These are phyloP conservation scores for Citeromyces siamensis DNA, from an alignment of 1,139 yeast genomes.

Conservation along the genomic window DNA sequence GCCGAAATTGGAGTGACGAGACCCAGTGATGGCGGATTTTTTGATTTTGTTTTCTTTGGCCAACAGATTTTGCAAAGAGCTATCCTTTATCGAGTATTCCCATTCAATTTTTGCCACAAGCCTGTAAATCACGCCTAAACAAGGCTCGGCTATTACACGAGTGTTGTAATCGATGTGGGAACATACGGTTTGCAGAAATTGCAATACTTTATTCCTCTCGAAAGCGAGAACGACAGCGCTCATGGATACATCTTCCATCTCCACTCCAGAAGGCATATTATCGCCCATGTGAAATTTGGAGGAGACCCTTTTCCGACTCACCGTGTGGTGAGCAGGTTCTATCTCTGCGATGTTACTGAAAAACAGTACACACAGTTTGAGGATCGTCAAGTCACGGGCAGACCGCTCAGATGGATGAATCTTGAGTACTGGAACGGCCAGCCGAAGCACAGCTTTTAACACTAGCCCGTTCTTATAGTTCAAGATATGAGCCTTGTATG, in stretches of 20 bases:
- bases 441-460: constrained; percentile 55
- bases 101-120: constrained; percentile 21
- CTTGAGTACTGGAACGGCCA: constrained; percentile 58
- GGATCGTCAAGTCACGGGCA: constrained; percentile 58
- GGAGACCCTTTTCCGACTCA: constrained; percentile 25
- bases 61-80: constrained; percentile 37
- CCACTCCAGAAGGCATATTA: constrained; percentile 43
- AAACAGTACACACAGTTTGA: constrained; percentile 61
- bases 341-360: constrained; percentile 67
- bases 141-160: constrained; percentile 43
- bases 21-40: constrained; percentile 37
- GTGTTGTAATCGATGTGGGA: constrained; percentile 54
- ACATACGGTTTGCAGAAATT: constrained; percentile 55
- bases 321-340: constrained; percentile 49
- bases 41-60: constrained; percentile 44
- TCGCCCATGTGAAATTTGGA: constrained; percentile 20
- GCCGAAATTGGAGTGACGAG: constrained; percentile 89
- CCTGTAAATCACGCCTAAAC: constrained; percentile 61
- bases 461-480: constrained; percentile 47
- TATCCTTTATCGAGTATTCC: constrained; percentile 7
- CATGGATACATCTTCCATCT: constrained; percentile 56
- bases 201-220: constrained; percentile 57
- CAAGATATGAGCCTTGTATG: constrained; percentile 61
- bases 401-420: constrained; percentile 44
- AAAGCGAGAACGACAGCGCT: constrained; percentile 45